Conservation (phyloP, 2,329 filamentous ascomycete genomes). For the Colletotrichum viniferum region DNA sequence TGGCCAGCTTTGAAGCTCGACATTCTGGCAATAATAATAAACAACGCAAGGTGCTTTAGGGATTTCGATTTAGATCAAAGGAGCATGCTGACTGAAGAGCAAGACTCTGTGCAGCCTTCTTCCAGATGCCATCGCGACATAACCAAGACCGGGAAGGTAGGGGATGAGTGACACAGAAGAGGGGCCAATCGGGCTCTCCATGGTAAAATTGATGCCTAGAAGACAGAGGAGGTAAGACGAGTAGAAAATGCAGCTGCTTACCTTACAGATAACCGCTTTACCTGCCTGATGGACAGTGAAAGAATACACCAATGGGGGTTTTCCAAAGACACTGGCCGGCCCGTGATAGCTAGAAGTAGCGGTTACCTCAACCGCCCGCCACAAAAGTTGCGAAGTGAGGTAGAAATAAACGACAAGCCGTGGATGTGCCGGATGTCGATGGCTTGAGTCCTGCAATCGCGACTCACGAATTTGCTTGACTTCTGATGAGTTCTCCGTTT, state of each 20-base stretch:
- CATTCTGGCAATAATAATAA: not conserved
- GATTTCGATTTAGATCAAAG: not conserved
- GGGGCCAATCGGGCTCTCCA: slow-evolving; percentile 1
- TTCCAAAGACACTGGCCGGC: not conserved
- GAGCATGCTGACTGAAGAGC: not conserved
- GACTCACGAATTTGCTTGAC: not conserved
- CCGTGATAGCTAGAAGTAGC: slow-evolving; percentile 9
- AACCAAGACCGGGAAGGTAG: not conserved
- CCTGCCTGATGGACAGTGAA: not conserved
- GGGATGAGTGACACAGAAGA: not conserved
- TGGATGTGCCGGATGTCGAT: not conserved
- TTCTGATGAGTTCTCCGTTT: not conserved
- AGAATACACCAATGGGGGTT: slow-evolving; percentile 9
- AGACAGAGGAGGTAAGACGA: not conserved
- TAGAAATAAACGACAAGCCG: not conserved
- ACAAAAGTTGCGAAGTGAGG: not conserved
- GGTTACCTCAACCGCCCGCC: not conserved
- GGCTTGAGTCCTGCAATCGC: not conserved
- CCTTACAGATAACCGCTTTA: not conserved
- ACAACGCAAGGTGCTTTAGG: not conserved
- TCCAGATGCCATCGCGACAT: not conserved
- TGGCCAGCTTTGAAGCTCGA: not conserved
- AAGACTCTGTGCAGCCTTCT: not conserved
- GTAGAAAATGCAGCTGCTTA: slow-evolving; percentile 1
- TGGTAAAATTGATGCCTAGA: not conserved